Conservation (phyloP, 371 early-diverging fungal genomes). For the Funneliformis caledonium region DNA sequence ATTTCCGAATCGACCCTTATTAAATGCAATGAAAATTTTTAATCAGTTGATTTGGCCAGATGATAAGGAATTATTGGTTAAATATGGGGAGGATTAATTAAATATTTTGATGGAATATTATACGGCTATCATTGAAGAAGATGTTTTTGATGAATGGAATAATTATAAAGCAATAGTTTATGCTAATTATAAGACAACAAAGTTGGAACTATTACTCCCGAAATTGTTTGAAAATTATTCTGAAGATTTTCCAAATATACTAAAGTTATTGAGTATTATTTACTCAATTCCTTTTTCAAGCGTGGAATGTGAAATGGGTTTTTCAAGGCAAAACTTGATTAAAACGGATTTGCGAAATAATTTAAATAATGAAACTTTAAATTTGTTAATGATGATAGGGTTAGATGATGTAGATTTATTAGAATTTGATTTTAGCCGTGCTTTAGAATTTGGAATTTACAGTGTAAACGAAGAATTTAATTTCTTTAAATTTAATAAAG, state of each 20-base stretch:
- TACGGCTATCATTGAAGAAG: neutral
- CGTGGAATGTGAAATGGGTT: neutral
- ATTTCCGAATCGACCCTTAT: neutral
- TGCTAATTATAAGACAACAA: neutral
- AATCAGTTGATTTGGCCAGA: neutral
- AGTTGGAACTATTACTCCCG: neutral
- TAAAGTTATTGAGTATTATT: neutral
- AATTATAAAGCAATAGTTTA: neutral
- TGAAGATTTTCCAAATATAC: neutral
- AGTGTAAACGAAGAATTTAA: too few species aligned
- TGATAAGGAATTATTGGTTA: neutral
- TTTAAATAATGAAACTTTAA: neutral
- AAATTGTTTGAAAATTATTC: neutral
- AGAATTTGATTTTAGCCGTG: neutral
- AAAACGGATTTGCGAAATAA: neutral
- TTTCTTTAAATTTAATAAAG: too few species aligned
- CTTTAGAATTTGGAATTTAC: neutral
- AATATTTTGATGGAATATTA: neutral
- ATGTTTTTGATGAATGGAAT: neutral
- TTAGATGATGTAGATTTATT: neutral
- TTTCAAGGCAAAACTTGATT: slow-evolving; percentile 3
- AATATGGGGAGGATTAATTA: neutral
- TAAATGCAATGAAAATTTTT: neutral
- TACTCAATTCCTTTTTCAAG: neutral
- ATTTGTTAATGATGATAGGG: neutral